Conservation (phyloP, 257 asterid genomes). For the Ocimum tenuiflorum region DNA sequence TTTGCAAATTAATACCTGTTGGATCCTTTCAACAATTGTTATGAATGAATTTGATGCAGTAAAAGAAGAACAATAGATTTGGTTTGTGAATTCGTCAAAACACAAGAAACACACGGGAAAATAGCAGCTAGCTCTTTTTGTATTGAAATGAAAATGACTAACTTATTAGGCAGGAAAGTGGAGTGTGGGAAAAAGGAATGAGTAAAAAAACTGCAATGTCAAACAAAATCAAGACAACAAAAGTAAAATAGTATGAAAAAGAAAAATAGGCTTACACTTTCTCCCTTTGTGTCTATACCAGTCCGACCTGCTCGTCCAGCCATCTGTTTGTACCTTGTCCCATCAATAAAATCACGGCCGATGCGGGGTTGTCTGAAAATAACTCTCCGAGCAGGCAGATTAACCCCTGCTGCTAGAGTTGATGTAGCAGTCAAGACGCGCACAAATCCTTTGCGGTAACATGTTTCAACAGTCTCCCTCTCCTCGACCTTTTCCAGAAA, state of each 20-base stretch:
- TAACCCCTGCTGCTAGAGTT: slow-evolving; percentile 98
- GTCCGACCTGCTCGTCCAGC: slow-evolving; percentile 99
- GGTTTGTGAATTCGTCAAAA: slow-evolving; percentile 4
- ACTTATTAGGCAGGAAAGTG: slow-evolving; percentile 1
- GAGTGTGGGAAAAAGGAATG: too few relatives aligned
- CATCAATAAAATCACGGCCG: slow-evolving; percentile 93
- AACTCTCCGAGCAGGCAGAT: slow-evolving; percentile 96
- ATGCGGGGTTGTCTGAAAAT: slow-evolving; percentile 96
- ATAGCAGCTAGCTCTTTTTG: neutral
- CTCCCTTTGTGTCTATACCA: slow-evolving; percentile 97
- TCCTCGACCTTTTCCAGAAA: slow-evolving; percentile 71
- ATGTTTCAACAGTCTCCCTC: slow-evolving; percentile 90
- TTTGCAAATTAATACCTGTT: slow-evolving; percentile 82
- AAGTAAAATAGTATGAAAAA: slow-evolving; percentile 6
- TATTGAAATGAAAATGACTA: neutral
- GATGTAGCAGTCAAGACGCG: slow-evolving; percentile 99
- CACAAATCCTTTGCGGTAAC: slow-evolving; percentile 95
- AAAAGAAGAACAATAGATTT: slow-evolving; percentile 4
- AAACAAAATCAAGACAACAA: too few relatives aligned
- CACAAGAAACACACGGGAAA: slow-evolving; percentile 4
- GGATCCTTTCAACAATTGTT: slow-evolving; percentile 13
- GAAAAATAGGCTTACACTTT: slow-evolving; percentile 62
- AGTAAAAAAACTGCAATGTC: too few relatives aligned
- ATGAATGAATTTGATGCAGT: slow-evolving; percentile 3
- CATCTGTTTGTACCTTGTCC: slow-evolving; percentile 93